Base-by-base conservation (phyloP, 2,329 filamentous ascomycete species). In the Cryphonectria parasitica region DNA sequence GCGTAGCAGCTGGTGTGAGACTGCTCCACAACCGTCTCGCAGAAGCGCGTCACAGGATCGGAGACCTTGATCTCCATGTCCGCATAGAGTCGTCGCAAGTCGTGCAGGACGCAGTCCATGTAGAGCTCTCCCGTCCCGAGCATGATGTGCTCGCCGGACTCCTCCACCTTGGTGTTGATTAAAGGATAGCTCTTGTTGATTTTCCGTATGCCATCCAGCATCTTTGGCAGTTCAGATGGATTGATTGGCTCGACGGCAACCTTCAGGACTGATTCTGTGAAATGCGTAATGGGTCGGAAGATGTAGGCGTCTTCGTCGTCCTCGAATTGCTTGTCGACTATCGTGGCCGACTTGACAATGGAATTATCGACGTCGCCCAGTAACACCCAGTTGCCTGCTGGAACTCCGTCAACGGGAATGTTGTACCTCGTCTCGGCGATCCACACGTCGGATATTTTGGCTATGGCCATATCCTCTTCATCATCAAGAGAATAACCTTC, bases 11-110 rank as follows among this genome's bases (percentile, higher is more conserved):
- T 98, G 71, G 97, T 98, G 28, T 95, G 95, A 25, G 94, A 98
- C 75, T 96, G 97, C 80, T 99, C 96, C 52, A 97, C 94, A 36
- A 98, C 95, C 0, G 96, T 99, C 83, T 99, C 96, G 82, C 94
- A 98, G 85, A 99, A 99, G 64, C 96, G 88, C 22, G 96, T 98
- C 60, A 99, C 95, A 0, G 96, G 96, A 79, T 99, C 96, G 0
- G 96, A 99, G 64, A 99, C 94, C 82, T 98, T 98, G 82, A 99
- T 92, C 80, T 99, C 96, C 96, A 99, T 99, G 77, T 98, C 95
- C 19, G 96, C 95, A 78, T 98, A 99, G n/a, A 98, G 82, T 56
- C 91, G 89, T 68, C 96, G 92, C 63, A 99, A 86, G 78, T 99
- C 96, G 80, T 99, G 96, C 62, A 99, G 86, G 3, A 99, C 95